phyloP scores from a whole-genome alignment of 1,284 basidiomycete genomes.

The Phenoliferia sp. region DNA sequence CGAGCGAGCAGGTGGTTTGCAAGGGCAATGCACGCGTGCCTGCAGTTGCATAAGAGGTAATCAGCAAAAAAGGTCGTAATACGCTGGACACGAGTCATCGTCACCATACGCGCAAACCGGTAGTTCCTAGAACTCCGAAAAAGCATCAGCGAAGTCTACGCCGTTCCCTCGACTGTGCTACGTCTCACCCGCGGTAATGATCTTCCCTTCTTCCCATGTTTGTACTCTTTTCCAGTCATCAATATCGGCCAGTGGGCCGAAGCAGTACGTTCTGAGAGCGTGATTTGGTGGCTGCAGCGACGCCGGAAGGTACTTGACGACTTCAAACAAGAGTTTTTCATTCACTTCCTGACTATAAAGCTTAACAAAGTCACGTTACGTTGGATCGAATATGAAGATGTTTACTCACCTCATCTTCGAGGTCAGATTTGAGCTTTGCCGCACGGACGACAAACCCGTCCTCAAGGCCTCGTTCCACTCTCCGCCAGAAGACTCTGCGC shows the following conservation, averaged over 20 bases:
- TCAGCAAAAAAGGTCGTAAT: background rate
- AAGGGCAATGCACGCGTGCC: conserved; percentile 31
- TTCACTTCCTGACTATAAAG: conserved; percentile 19
- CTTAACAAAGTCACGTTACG: background rate
- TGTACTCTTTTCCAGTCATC: conserved; percentile 9
- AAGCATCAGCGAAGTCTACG: background rate
- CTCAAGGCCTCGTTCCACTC: conserved; percentile 22
- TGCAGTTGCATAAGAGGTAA: background rate
- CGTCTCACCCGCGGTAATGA: conserved; percentile 24
- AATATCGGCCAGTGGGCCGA: background rate
- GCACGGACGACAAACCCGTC: conserved; percentile 17
- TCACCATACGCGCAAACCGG: conserved; percentile 25
- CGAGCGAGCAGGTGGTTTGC: conserved; percentile 24
- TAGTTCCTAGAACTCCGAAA: conserved; percentile 10
- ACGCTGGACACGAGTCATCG: background rate
- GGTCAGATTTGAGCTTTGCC: background rate
- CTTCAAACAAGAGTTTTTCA: conserved; percentile 17
- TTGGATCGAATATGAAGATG: background rate
- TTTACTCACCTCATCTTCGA: conserved; percentile 24
- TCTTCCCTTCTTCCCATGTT: conserved; percentile 23
- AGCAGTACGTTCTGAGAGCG: conserved; percentile 14
- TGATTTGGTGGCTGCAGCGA: background rate
- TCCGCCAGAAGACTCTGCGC: conserved; percentile 25
- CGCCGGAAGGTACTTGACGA: conserved; percentile 17
- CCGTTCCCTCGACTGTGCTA: too few relatives aligned